phyloP scores from a whole-genome alignment of 805 yeast species.

The Saturnispora serradocipensis region DNA sequence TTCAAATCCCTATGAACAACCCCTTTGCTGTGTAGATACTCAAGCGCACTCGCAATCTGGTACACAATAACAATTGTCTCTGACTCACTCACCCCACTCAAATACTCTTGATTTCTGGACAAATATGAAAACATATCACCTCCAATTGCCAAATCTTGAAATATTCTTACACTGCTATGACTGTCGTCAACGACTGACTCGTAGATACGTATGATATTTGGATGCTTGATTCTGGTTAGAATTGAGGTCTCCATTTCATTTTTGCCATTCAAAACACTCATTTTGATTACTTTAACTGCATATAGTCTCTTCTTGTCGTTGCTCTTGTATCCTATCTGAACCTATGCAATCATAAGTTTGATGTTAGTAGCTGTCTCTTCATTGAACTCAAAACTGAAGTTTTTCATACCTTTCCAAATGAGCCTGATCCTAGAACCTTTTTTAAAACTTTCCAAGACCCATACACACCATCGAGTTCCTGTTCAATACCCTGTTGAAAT shows the following conservation, averaged over 20 bases:
- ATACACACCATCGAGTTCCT: slow-evolving; percentile 14
- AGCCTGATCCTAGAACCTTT: slow-evolving; percentile 42
- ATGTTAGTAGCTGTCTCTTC: slow-evolving; percentile 1
- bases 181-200: slow-evolving; percentile 61
- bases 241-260: slow-evolving; percentile 35
- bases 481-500: not conserved
- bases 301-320: slow-evolving; percentile 23
- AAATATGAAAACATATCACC: slow-evolving; percentile 93
- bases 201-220: slow-evolving; percentile 79
- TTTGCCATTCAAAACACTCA: slow-evolving; percentile 19
- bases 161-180: slow-evolving; percentile 81
- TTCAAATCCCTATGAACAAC: slow-evolving; percentile 63
- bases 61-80: slow-evolving; percentile 44
- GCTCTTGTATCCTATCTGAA: slow-evolving; percentile 26
- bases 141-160: slow-evolving; percentile 89
- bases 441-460: slow-evolving; percentile 35
- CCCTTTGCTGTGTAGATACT: slow-evolving; percentile 43
- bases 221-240: slow-evolving; percentile 67
- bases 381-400: slow-evolving; percentile 1
- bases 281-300: slow-evolving; percentile 39
- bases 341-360: slow-evolving; percentile 16
- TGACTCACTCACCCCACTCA: slow-evolving; percentile 39
- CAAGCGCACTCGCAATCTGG: slow-evolving; percentile 49
- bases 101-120: slow-evolving; percentile 45
- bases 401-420: slow-evolving; percentile 45